Base-by-base conservation (phyloP, 768 basidiomycete species). In the Phlebiopsis flavidoalba region DNA sequence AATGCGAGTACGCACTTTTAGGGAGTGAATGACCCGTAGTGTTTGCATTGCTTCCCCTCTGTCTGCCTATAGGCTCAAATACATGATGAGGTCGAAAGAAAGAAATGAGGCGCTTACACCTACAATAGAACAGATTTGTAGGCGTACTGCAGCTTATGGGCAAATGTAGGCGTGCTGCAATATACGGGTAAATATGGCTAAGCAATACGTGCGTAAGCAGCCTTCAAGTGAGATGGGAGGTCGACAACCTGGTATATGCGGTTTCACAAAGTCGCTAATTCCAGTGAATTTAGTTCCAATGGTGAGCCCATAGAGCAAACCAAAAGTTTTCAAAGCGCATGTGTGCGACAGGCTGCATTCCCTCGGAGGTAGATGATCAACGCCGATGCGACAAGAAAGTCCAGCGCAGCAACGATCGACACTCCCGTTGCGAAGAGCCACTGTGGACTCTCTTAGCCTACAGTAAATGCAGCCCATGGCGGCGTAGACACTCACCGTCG, bases 211-310 rank as follows among this genome's bases (percentile, higher is more conserved):
- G n/a, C 58, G n/a, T 24, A 62, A 60, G 35, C 51, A 43, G 12
- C 4, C 10, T 43, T 17, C 4, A 43, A 12, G 40, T 24, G 15
- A 53, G 31, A 33, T 31, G 36, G 31, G 52, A 35, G 21, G 63
- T 64, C 6, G 62, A 19, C 17, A 53, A 31, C 21, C 63, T 61
- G 35, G 51, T 64, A 61, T 61, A 36, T 64, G 62, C 26, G 62
- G 36, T 21, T 49, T 36, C 15, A 62, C 55, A 21, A 35, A 17
- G 46, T 64, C 51, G 46, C 61, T 52, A 36, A 64, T 49, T 40
- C 58, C 26, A 37, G 53, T 64, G 55, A 53, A 61, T 64, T 15
- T 61, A 62, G 24, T n/a, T 15, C 40, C 19, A 26, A 4, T 14
- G 8, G 10, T 45, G 46, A 12, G 35, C 12, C 6, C 7, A 12